Base-by-base conservation (phyloP, 1,284 basidiomycete genomes). In the Xerocomus nothofagi region DNA sequence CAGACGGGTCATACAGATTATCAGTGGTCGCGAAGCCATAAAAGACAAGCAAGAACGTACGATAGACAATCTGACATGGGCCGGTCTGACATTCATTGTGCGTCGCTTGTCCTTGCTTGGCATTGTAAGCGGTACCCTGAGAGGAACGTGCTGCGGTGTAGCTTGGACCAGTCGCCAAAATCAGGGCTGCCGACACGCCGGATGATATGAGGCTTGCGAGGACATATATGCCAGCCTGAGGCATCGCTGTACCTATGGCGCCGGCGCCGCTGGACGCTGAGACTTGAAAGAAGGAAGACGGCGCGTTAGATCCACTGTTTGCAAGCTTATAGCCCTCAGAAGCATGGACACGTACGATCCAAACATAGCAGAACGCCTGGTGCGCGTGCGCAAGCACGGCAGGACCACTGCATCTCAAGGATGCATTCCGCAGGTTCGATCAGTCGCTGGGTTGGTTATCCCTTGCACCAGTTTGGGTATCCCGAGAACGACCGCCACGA, bases 31-130 rank as follows among this genome's bases (percentile, higher is more conserved):
- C 5, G 45, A 30, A 32, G 12, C 9, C 21, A 34, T 43, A 15
- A 18, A 44, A 38, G 50, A 42, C 18, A n/a, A 21, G 11, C 9
- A 30, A 36, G 34, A 17, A 62, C 79, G 58, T 61, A 84, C 84
- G 59, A 63, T 76, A 85, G 3, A 76, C 79, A 57, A 82, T 84
- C 59, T 89, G 88, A 67, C 86, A 89, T 52, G 73, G 69, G n/a
- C 66, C 69, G 3, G 77, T 76, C 10, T 81, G 83, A 67, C 88
- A 90, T 46, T 74, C 68, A 63, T 86, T 83, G 17, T 81, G 82
- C n/a, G 83, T 84, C 24, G 73, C 56, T 63, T 86, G 86, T 21
- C 82, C 86, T 33, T 78, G 62, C 61, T 87, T 78, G 7, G 77
- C 74, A n/a, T 72, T 69, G 51, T 55, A 42, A 20, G 47, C 38